Percentiles rank a stretch among this genome's conserved stretches.
phyloP scores from a whole-genome alignment of 805 yeast species.

The Debaryomyces tyrocola region DNA sequence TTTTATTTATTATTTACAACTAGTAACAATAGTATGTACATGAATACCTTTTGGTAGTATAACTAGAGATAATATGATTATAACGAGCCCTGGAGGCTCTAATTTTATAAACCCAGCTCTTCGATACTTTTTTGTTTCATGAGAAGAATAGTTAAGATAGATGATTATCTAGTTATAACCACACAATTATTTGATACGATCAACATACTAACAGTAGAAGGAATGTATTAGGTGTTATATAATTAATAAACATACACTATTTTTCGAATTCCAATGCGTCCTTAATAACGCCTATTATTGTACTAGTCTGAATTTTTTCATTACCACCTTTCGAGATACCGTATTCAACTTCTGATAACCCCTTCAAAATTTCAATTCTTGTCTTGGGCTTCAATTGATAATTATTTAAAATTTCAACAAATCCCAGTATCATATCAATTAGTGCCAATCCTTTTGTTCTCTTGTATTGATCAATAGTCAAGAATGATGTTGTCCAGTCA shows the following conservation, averaged over 20 bases:
- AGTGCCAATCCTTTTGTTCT: slow-evolving; percentile 82
- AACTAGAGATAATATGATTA: slow-evolving; percentile 14
- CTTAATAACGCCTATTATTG: slow-evolving; percentile 84
- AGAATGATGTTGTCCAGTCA: slow-evolving; percentile 80
- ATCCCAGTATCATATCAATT: slow-evolving; percentile 78
- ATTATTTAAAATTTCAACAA: slow-evolving; percentile 67
- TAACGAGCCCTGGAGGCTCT: slow-evolving; percentile 24
- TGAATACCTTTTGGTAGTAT: background rate
- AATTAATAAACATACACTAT: background rate
- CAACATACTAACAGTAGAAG: background rate
- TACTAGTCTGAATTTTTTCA: slow-evolving; percentile 86
- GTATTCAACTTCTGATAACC: slow-evolving; percentile 86
- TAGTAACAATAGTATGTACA: background rate
- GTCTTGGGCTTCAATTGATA: slow-evolving; percentile 65
- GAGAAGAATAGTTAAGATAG: slow-evolving; percentile 21
- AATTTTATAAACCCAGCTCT: slow-evolving; percentile 25
- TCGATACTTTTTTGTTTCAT: slow-evolving; percentile 24
- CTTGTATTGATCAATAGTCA: slow-evolving; percentile 66
- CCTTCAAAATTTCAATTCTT: slow-evolving; percentile 62
- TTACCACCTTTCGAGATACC: slow-evolving; percentile 90
- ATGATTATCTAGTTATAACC: slow-evolving; percentile 8
- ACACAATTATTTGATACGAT: background rate
- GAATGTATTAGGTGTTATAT: background rate
- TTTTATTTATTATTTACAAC: background rate
- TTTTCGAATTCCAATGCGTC: slow-evolving; percentile 49